Evolutionary conservation across 768 basidiomycete species (phyloP), one percentile per base, ranked within the genome.

Genomic region (Lentinula guzmanii): DNA sequence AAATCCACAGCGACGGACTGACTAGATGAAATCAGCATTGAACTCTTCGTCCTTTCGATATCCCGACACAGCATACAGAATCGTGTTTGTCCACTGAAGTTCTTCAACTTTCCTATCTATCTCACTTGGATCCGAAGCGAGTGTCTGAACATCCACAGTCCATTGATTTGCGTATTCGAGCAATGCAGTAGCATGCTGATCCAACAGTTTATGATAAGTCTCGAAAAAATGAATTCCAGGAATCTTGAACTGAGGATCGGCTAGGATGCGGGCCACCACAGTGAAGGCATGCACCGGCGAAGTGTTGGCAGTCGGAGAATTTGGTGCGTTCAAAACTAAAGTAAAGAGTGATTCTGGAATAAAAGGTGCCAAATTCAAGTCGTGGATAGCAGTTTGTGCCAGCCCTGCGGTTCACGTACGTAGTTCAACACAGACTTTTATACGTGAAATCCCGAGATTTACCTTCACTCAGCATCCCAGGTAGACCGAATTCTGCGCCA

Each of bases 391-490:
- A 1, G 82, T 70, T 70, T 82, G 77, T 0, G 86, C 85, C 4
- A 89, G 75, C 37, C 86, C 87, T 86, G 56, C 45, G 37, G 7
- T 39, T 8, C 4, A 8, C 37, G 13, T 39, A 18, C 45, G 62
- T 35, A 16, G 50, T 21, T 58, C 28, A 42, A 21, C 24, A 16
- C 45, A 28, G 24, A 33, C 13, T 10, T 21, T 2, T 31, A 11
- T 41, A 41, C 11, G 24, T 39, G 16, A 31, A 16, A 52, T 28
- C 13, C 24, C 3, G 2, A 33, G 9, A 37, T 11, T 18, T 57
- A 86, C 89, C 89, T 75, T 90, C 87, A 0, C 82, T 83, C 1
- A 83, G 70, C 52, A 87, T 70, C 0, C 87, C 88, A 8, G 82
- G 79, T 21, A 86, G 61, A 11, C 73, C 76, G 63, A 89, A 89